A percentile compares a stretch with the other conserved stretches of the same genome.
Evolutionary conservation across 495 filamentous ascomycete genomes (phyloP).

Genomic region (Hyaloscypha hepaticicola): DNA sequence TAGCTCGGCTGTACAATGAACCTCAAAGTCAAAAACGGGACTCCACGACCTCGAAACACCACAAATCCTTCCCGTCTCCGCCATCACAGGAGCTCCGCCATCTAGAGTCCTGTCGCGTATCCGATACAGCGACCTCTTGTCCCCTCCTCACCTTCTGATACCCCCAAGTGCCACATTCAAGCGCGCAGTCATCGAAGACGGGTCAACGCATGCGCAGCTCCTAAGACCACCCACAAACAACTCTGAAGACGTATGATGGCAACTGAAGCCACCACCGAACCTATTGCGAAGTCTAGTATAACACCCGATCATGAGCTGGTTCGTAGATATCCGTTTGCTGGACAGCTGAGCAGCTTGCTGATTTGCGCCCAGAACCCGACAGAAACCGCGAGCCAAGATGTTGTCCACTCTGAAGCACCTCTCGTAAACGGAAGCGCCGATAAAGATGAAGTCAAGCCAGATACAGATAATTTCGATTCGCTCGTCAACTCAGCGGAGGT

Average conservation of each 20-base stretch:
- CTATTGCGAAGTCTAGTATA: constrained; percentile 51
- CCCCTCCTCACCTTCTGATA: constrained; percentile 5
- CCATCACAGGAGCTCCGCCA: constrained; percentile 23
- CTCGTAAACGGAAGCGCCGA: constrained; percentile 43
- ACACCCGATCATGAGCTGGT: constrained; percentile 47
- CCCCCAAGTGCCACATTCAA: constrained; percentile 19
- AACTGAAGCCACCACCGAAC: constrained; percentile 52
- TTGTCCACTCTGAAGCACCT: constrained; percentile 36
- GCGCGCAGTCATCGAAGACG: constrained; percentile 28
- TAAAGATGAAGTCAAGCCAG: constrained; percentile 47
- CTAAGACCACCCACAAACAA: constrained; percentile 28
- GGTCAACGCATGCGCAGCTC: constrained; percentile 36
- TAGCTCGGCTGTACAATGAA: background rate
- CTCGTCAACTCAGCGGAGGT: constrained; percentile 52
- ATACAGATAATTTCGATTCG: constrained; percentile 50
- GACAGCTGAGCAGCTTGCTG: constrained; percentile 3
- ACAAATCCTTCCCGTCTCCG: constrained; percentile 16
- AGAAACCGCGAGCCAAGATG: constrained; percentile 40
- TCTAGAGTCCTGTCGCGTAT: constrained; percentile 21
- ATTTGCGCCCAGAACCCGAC: constrained; percentile 30
- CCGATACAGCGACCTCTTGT: constrained; percentile 24
- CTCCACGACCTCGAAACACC: constrained; percentile 18
- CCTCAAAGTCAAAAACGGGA: constrained; percentile 5
- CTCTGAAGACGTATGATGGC: constrained; percentile 53
- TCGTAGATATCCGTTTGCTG: constrained; percentile 27